Percentiles rank a stretch among this genome's conserved stretches.
Evolutionary conservation across 768 basidiomycete species (phyloP).

Genomic region (Gyrodon lividus): DNA sequence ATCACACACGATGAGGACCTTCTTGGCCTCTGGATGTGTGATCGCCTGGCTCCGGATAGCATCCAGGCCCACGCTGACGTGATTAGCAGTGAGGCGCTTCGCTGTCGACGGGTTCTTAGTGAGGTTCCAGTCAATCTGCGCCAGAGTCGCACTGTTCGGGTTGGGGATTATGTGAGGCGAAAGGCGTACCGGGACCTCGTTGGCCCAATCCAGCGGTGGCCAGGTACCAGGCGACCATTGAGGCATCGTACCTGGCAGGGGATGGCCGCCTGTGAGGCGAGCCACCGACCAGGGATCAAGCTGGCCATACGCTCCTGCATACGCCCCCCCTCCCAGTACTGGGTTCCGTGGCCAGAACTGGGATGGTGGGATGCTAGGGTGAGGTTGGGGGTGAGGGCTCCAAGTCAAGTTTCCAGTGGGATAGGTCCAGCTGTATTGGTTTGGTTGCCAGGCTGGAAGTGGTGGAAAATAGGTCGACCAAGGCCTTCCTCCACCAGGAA

Average conservation of each 20-base stretch:
- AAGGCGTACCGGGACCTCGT: conserved; percentile 23
- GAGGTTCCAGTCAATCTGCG: conserved; percentile 37
- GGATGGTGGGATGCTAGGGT: conserved; percentile 1
- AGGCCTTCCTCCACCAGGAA: conserved; percentile 6
- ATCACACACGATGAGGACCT: conserved; percentile 26
- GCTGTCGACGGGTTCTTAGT: conserved; percentile 32
- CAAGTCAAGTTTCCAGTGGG: conserved; percentile 27
- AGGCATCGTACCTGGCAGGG: conserved; percentile 24
- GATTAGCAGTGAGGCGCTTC: conserved; percentile 30
- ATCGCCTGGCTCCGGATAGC: conserved; percentile 15
- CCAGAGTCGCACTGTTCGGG: conserved; percentile 27
- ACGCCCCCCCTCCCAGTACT: neutral
- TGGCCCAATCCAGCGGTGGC: conserved; percentile 27
- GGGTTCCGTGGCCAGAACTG: neutral
- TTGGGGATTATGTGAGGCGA: conserved; percentile 32
- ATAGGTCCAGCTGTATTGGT: conserved; percentile 24
- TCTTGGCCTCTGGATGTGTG: conserved; percentile 21
- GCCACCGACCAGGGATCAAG: conserved; percentile 16
- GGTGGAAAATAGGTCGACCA: neutral
- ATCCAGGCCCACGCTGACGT: conserved; percentile 21
- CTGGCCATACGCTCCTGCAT: neutral
- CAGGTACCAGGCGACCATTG: conserved; percentile 28
- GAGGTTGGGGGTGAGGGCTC: conserved; percentile 23
- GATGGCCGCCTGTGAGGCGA: conserved; percentile 20
- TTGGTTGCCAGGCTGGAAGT: conserved; percentile 18